Base-by-base conservation (phyloP, 164 flowering plant genomes). In the Kalanchoe fedtschenkoi region DNA sequence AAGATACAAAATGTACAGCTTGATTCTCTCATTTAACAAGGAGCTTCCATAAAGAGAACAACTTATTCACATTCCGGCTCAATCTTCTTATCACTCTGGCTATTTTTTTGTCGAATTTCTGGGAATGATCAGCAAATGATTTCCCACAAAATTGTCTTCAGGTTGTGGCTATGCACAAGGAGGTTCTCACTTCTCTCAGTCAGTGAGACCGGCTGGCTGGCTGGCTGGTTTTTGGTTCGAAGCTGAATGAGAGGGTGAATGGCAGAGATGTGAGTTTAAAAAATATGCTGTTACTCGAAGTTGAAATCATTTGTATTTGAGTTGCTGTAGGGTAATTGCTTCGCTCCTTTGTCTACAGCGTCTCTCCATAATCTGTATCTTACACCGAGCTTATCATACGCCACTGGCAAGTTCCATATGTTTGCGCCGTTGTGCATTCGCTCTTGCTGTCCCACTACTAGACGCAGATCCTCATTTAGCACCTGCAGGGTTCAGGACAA, bases 361-460 rank as follows among this genome's bases (percentile, higher is more conserved):
- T 88, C 81, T 77, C 97, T 90, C 99, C 99, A 90, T 69, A 80
- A 29, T 66, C 99, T 77, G 72, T 93, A 93, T 67, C 99, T 78
- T 63, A 93, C 85, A 39, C 99, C 99, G 16, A 93, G 84, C 74
- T 93, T 93, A 69, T 93, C 99, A 53, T 90, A 93, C 0, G 87
- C 58, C 4, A 93, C 99, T 13, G 97, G 99, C 76, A 63, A 72
- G 62, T 90, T 93, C 99, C 99, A 93, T 0, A 93, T 73, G 46
- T 93, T 93, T 54, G 77, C 99, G 0, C 99, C 96, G 37, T 80
- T 87, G 51, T 73, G 66, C 97, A 93, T 93, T 24, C 99, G 71
- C 26, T 88, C 96, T 64, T 93, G 99, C 70, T 93, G 99, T 14
- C 97, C 99, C 28, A 88, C n/a, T 5, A 93, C 99, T n/a, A 88